Percentiles rank a stretch among this genome's conserved stretches.
These are phyloP conservation scores for Chlorella sp. DNA, from an alignment of 139 green algal species.

Conservation along the genomic window DNA sequence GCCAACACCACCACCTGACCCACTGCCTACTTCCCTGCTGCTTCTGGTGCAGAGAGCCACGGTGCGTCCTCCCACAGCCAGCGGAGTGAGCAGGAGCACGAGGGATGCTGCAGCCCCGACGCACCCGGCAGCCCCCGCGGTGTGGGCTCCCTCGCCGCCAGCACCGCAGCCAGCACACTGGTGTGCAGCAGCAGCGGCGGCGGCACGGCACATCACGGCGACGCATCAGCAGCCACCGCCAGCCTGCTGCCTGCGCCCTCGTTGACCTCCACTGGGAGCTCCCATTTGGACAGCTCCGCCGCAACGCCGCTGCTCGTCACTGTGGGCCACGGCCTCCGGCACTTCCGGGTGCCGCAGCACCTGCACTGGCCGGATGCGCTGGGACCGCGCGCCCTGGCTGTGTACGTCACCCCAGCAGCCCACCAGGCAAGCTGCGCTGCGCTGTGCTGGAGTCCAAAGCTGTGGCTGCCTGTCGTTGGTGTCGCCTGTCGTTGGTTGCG, in stretches of 20 bases:
- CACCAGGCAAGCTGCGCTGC: not conserved
- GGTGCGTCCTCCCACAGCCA: not conserved
- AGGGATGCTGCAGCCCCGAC: constrained; percentile 11
- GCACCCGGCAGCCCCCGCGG: constrained; percentile 2
- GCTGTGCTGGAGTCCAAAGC: not conserved
- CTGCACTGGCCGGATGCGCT: constrained; percentile 20
- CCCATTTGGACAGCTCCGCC: not conserved
- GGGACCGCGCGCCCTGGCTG: not conserved
- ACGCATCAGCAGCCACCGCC: not conserved
- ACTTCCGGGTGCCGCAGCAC: constrained; percentile 31
- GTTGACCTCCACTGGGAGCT: not conserved
- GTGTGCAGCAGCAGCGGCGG: not conserved
- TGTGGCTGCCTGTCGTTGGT: too few relatives aligned
- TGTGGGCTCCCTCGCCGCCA: not conserved
- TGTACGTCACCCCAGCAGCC: too few relatives aligned
- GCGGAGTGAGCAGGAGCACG: not conserved
- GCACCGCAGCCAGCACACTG: not conserved
- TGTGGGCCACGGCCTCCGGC: not conserved
- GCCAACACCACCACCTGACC: too few relatives aligned
- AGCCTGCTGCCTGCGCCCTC: not conserved
- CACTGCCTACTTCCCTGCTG: too few relatives aligned
- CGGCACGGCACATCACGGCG: not conserved
- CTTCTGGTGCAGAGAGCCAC: not conserved
- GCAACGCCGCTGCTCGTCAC: constrained; percentile 8
- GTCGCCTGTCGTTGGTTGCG: too few relatives aligned